Evolutionary conservation across 352 stramenopile species (phyloP).

Genomic region (Pythium myriotylum): DNA sequence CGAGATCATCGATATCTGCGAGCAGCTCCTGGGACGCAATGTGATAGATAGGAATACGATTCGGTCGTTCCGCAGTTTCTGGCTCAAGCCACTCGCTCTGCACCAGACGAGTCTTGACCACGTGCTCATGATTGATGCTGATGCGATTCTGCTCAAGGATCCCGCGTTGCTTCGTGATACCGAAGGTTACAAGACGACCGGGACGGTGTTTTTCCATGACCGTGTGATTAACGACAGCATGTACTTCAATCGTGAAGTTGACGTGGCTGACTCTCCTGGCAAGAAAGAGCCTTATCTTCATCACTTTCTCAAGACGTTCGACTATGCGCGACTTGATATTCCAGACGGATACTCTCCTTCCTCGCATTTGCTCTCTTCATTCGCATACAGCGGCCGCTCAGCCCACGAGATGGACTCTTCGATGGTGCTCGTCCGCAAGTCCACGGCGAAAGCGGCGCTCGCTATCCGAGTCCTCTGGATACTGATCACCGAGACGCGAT

Average conservation of each 20-base stretch:
- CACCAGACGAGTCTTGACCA: slow-evolving; percentile 20
- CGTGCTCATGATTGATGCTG: slow-evolving; percentile 29
- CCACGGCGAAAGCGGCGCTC: slow-evolving; percentile 9
- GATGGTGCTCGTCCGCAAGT: slow-evolving; percentile 41
- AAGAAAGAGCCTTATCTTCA: slow-evolving; percentile 29
- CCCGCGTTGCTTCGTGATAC: slow-evolving; percentile 15
- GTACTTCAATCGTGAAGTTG: slow-evolving; percentile 42
- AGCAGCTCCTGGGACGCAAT: slow-evolving; percentile 33
- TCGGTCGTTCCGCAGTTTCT: slow-evolving; percentile 27
- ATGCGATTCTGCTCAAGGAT: slow-evolving; percentile 28
- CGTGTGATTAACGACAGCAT: slow-evolving; percentile 40
- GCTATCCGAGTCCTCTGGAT: slow-evolving; percentile 37
- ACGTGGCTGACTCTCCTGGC: slow-evolving; percentile 15
- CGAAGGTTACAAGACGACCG: slow-evolving; percentile 34
- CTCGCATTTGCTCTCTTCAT: slow-evolving; percentile 39
- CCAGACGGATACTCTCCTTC: slow-evolving; percentile 31
- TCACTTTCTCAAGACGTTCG: slow-evolving; percentile 46
- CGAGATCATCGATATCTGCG: slow-evolving; percentile 68
- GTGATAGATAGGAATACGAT: slow-evolving; percentile 13
- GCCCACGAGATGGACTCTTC: slow-evolving; percentile 65
- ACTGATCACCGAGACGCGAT: slow-evolving; percentile 45
- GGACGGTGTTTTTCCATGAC: slow-evolving; percentile 50
- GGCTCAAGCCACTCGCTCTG: slow-evolving; percentile 32
- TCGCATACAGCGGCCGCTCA: slow-evolving; percentile 40
- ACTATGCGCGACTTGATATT: slow-evolving; percentile 46